A percentile compares a stretch with the other conserved stretches of the same genome.
Evolutionary conservation across 2,329 filamentous ascomycete species (phyloP).

Genomic region (Colletotrichum sp.): DNA sequence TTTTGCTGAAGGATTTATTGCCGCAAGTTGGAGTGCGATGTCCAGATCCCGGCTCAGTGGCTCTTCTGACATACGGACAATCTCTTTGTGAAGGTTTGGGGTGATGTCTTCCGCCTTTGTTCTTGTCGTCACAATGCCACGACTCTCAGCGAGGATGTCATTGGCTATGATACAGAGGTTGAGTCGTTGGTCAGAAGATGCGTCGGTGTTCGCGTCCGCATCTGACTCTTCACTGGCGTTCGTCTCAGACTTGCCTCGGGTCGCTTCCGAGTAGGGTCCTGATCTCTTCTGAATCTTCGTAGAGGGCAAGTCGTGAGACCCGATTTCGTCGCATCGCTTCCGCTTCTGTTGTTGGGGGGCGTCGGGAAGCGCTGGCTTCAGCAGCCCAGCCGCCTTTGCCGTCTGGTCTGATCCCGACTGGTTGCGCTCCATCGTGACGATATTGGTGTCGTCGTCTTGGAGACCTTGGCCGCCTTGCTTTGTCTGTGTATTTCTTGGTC

Average conservation of each 20-base stretch:
- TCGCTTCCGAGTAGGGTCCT: not conserved
- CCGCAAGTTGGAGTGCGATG: not conserved
- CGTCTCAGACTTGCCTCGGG: not conserved
- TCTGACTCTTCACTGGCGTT: not conserved
- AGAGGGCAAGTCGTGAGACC: not conserved
- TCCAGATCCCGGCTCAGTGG: not conserved
- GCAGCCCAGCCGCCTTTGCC: too few relatives aligned
- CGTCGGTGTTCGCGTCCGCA: fast-evolving
- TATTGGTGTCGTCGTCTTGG: not conserved
- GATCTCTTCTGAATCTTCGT: not conserved
- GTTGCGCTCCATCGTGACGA: too few relatives aligned
- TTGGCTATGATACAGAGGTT: not conserved
- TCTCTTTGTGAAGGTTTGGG: fast-evolving
- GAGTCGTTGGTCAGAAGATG: not conserved
- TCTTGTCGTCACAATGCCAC: not conserved
- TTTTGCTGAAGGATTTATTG: not conserved
- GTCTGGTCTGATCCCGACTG: too few relatives aligned
- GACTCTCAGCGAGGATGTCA: fast-evolving
- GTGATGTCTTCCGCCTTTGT: not conserved
- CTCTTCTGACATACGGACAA: not conserved
- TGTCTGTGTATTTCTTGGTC: not conserved
- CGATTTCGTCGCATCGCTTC: not conserved
- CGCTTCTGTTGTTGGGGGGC: too few relatives aligned
- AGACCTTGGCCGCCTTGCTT: not conserved
- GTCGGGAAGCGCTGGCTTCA: too few relatives aligned